Conservation (phyloP, 495 filamentous ascomycete species). For the Apiosordaria backusii region DNA sequence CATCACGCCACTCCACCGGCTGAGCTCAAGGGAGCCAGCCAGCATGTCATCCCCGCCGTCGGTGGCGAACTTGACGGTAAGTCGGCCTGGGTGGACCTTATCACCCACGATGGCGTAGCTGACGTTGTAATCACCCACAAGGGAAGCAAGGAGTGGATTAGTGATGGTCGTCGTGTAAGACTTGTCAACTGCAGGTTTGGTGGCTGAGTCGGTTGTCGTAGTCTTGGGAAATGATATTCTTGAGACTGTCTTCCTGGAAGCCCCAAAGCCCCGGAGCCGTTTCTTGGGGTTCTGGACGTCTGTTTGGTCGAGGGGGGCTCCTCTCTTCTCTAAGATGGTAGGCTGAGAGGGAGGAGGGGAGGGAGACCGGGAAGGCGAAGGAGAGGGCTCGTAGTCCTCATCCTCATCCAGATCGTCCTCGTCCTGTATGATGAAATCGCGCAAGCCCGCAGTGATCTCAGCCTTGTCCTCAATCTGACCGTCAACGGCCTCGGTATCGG, state of each 20-base stretch:
- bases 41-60: neutral
- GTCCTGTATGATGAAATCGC: neutral
- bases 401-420: neutral
- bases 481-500: neutral
- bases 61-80: neutral
- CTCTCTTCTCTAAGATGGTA: neutral
- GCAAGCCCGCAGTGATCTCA: neutral
- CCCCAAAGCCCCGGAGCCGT: neutral
- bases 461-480: neutral
- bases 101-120: neutral
- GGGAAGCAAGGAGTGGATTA: neutral
- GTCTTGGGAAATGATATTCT: no score
- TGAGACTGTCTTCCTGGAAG: neutral
- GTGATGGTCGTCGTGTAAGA: neutral
- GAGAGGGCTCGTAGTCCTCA: neutral
- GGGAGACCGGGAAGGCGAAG: neutral
- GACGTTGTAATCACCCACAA: neutral
- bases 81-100: neutral
- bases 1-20: neutral
- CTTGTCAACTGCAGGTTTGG: no score
- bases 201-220: no score
- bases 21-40: neutral
- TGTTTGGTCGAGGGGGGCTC: neutral
- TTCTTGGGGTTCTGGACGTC: neutral
- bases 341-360: neutral